A percentile compares a stretch with the other conserved stretches of the same genome.
These are phyloP conservation scores for Sclerotinia subarctica DNA, from an alignment of 2,329 filamentous ascomycete genomes.

Conservation along the genomic window DNA sequence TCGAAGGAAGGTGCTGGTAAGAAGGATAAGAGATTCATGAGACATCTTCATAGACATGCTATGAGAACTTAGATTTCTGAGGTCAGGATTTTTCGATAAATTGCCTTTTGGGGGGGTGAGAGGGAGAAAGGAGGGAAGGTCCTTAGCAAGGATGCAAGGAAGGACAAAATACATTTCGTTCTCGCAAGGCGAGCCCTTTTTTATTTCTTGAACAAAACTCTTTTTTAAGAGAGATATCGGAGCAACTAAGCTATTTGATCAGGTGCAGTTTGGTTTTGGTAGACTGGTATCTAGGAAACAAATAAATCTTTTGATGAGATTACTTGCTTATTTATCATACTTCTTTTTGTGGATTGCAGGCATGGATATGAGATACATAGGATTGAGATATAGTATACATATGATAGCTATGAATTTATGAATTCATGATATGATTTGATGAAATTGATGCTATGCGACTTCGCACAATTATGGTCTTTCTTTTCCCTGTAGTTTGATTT, in stretches of 20 bases:
- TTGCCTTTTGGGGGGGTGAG: not conserved
- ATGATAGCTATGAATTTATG: not conserved
- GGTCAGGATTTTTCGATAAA: not conserved
- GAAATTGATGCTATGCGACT: not conserved
- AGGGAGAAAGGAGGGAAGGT: no score
- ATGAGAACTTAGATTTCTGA: not conserved
- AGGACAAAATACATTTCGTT: slow-evolving; percentile 4
- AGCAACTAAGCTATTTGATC: not conserved
- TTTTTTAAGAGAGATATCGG: not conserved
- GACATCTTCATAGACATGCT: slow-evolving; percentile 16
- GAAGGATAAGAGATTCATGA: not conserved
- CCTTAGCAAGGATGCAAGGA: not conserved
- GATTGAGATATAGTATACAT: not conserved
- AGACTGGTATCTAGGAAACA: not conserved
- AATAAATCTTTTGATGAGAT: not conserved
- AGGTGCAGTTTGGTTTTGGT: not conserved
- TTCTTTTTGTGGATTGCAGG: not conserved
- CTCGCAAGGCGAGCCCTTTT: slow-evolving; percentile 13
- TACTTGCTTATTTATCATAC: not conserved
- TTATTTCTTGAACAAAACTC: not conserved
- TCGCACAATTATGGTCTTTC: no score
- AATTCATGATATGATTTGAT: no score
- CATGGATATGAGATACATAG: not conserved
- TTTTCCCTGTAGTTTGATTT: no score
- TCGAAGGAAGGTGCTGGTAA: not conserved